These are phyloP conservation scores for Candida gorgasii DNA, from an alignment of 805 yeast species.

Conservation along the genomic window DNA sequence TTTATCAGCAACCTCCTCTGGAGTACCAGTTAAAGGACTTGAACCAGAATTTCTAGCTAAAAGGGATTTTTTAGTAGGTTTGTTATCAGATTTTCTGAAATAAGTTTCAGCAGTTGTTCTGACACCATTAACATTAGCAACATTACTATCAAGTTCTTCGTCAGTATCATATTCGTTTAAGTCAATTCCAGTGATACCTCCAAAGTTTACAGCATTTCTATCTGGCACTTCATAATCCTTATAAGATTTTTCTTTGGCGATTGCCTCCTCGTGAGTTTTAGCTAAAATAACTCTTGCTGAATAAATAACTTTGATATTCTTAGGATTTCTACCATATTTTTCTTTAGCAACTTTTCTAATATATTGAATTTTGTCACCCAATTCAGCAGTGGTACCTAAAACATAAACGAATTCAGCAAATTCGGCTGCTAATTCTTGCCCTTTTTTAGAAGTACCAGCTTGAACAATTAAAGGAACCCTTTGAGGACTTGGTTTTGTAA, in stretches of 20 bases:
- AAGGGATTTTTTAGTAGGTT: conserved; percentile 27
- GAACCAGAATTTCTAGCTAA: conserved; percentile 22
- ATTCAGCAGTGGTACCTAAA: conserved; percentile 29
- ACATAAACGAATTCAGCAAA: conserved; percentile 45
- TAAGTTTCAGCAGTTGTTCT: conserved; percentile 29
- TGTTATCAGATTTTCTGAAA: conserved; percentile 22
- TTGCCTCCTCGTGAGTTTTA: conserved; percentile 45
- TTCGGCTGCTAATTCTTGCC: conserved; percentile 43
- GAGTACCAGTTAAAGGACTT: conserved; percentile 37
- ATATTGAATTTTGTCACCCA: conserved; percentile 28
- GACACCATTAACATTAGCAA: conserved; percentile 34
- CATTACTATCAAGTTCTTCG: conserved; percentile 23
- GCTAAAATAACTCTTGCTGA: conserved; percentile 39
- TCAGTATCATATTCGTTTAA: conserved; percentile 33
- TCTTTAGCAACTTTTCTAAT: conserved; percentile 32
- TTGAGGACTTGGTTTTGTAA: conserved; percentile 41
- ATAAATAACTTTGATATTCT: conserved; percentile 37
- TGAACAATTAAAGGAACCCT: conserved; percentile 45
- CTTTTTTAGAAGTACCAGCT: conserved; percentile 47
- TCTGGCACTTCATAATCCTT: conserved; percentile 36
- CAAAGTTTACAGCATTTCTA: conserved; percentile 41
- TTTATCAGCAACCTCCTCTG: conserved; percentile 40
- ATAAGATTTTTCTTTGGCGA: conserved; percentile 34
- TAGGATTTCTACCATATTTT: conserved; percentile 34
- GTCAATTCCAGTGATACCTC: conserved; percentile 45